Base-by-base conservation (phyloP, 371 early-diverging fungal species). In the Mortierella sp. region DNA sequence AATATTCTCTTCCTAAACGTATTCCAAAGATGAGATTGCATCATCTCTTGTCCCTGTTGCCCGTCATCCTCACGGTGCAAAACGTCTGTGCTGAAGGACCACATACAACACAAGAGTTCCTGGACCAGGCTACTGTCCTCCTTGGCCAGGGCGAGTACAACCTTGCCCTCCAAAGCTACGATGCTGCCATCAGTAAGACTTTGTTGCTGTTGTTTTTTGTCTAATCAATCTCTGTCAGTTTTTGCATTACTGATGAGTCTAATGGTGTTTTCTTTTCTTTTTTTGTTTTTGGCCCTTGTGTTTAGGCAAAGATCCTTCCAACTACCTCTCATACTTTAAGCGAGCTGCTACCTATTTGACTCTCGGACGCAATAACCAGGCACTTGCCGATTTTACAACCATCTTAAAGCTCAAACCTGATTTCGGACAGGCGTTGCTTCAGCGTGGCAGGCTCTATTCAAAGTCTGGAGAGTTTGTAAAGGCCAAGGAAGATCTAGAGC, bases 341-440 rank as follows among this genome's bases (percentile, higher is more conserved):
- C 90, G 97, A 63, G 97, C 97, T 0, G 91, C 94, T n/a, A 93
- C 95, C 3, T 92, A 94, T 63, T 80, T 97, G 40, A 88, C 92
- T 14, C 71, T 96, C 40, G 96, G 95, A 32, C 89, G 91, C 60
- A 89, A 88, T 62, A 73, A 84, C 28, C 87, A 89, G 32, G 97
- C 97, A 1, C 77, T 95, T 9, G 86, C 89, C 32, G 98, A 98
- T 78, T 94, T 96, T 75, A 78, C 89, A 39, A 89, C 88, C 37
- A 94, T 93, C 22, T 86, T 97, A 22, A 79, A 88, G 54, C 80
- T 96, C 43, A 93, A 92, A 74, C 96, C 96, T 1, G 93, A 94
- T 70, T 96, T 95, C 87, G 87, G 90, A 45, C 89, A 91, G 83
- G 97, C 96, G 11, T 85, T 94, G 51, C 83, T 93, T 26, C 94